A percentile compares a stretch with the other conserved stretches of the same genome.
These are phyloP conservation scores for Vicia sativa DNA, from an alignment of 306 rosid genomes.

Conservation along the genomic window DNA sequence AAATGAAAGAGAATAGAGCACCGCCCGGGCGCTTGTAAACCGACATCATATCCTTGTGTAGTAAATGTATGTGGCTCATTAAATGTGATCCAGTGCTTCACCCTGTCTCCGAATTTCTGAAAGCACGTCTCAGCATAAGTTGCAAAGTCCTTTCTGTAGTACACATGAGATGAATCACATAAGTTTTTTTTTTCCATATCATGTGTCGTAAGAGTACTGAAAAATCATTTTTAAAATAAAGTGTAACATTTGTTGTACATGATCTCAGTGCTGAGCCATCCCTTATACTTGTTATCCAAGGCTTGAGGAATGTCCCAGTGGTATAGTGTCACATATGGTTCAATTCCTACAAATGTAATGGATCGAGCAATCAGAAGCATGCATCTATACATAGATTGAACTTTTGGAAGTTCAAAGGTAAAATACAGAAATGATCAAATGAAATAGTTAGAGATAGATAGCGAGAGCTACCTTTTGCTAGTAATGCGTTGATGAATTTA, in stretches of 20 bases:
- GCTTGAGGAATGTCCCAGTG: constrained; percentile 99
- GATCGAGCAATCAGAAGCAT: constrained; percentile 31
- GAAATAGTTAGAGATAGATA: constrained; percentile 3
- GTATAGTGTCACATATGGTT: constrained; percentile 88
- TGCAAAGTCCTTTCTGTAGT: constrained; percentile 72
- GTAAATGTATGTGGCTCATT: constrained; percentile 89
- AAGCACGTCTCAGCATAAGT: constrained; percentile 81
- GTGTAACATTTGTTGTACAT: constrained; percentile 49
- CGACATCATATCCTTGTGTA: constrained; percentile 82
- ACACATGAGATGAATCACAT: constrained; percentile 10
- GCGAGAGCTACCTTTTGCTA: constrained; percentile 65
- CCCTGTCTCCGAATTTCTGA: constrained; percentile 88
- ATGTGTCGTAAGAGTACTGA: constrained; percentile 2
- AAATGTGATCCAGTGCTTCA: constrained; percentile 94
- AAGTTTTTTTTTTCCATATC: not conserved
- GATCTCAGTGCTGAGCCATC: constrained; percentile 80
- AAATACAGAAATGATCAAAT: not conserved
- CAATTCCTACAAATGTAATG: constrained; percentile 56
- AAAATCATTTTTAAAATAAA: constrained; percentile 12
- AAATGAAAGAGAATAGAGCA: constrained; percentile 71
- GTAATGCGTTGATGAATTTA: constrained; percentile 73
- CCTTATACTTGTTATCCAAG: constrained; percentile 75
- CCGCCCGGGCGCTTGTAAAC: constrained; percentile 88
- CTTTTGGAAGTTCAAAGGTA: not conserved
- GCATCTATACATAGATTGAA: constrained; percentile 7